Base-by-base conservation (phyloP, 2,329 filamentous ascomycete genomes). In the Neurospora sp. region DNA sequence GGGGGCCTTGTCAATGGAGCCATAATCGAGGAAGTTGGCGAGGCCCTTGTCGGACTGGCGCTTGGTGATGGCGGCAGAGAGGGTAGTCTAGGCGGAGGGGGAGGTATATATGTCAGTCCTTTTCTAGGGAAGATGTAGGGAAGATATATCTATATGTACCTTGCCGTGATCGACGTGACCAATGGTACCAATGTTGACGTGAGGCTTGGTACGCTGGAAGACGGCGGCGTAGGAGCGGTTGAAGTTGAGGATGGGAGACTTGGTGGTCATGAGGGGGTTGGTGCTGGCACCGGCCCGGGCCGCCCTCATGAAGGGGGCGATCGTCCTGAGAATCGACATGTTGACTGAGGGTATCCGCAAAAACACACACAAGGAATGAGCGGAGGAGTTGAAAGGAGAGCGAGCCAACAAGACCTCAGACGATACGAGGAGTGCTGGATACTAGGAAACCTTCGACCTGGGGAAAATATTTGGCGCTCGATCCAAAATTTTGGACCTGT, bases 141-240 rank as follows among this genome's bases (percentile, higher is more conserved):
- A 19, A 17, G 70, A 40, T 39, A 43, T 43, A 43, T 38, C 57
- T 66, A 71, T 38, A 70, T 79, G 74, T 84, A 97, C 94, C 92
- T 99, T 99, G 86, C 95, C 95, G 85, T 99, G 95, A 88, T 99
- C 96, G 83, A 99, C 96, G 86, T 99, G 96, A 77, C 96, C 96
- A 84, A 99, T 99, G 77, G 96, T 99, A 92, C 96, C 96, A 79
- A 99, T 96, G 85, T 99, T 99, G 75, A 99, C 95, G 82, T 99
- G 96, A 71, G 96, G 96, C 88, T 99, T 99, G 80, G 86, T 89
- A 80, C 96, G 90, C 87, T 96, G 89, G 80, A 91, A 99, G 70
- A 46, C 41, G 41, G 86, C 85, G 72, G 88, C 88, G 76, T 90
- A 91, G 79, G 84, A 85, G 75, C 88, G 85, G 79, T 87, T 86